Percentiles rank a stretch among this genome's conserved stretches.
Evolutionary conservation across 176 grass and related monocot genomes (phyloP).

Genomic region (Coix lacrymajobi): DNA sequence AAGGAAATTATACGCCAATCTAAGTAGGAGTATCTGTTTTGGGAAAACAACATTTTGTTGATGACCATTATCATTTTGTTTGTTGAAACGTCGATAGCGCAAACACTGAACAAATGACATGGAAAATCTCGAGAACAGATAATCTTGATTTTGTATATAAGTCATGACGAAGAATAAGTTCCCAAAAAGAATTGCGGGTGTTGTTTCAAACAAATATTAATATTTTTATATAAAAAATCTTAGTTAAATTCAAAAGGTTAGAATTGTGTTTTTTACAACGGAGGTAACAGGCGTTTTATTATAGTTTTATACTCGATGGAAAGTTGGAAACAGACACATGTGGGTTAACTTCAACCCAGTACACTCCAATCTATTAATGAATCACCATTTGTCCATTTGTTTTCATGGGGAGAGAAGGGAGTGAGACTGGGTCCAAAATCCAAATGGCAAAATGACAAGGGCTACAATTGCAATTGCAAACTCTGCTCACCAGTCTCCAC

Average conservation of each 20-base stretch:
- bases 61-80: not conserved
- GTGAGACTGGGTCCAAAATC: not conserved
- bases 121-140: too few relatives aligned
- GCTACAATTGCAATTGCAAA: conserved; percentile 19
- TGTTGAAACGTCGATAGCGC: not conserved
- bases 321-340: not conserved
- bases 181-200: too few relatives aligned
- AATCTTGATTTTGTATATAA: too few relatives aligned
- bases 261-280: too few relatives aligned
- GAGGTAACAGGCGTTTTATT: not conserved
- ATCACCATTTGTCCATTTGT: conserved; percentile 5
- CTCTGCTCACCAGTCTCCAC: conserved; percentile 5
- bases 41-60: not conserved
- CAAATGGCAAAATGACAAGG: conserved; percentile 3
- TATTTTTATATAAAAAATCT: not conserved
- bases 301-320: not conserved
- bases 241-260: not conserved
- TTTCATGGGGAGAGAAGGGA: not conserved
- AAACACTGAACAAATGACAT: too few relatives aligned
- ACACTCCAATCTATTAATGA: not conserved
- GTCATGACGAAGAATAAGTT: too few relatives aligned
- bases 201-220: not conserved
- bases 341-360: too few relatives aligned
- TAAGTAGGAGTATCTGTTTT: not conserved
- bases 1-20: not conserved